phyloP scores from a whole-genome alignment of 164 flowering plant species.

The Vitis riparia region DNA sequence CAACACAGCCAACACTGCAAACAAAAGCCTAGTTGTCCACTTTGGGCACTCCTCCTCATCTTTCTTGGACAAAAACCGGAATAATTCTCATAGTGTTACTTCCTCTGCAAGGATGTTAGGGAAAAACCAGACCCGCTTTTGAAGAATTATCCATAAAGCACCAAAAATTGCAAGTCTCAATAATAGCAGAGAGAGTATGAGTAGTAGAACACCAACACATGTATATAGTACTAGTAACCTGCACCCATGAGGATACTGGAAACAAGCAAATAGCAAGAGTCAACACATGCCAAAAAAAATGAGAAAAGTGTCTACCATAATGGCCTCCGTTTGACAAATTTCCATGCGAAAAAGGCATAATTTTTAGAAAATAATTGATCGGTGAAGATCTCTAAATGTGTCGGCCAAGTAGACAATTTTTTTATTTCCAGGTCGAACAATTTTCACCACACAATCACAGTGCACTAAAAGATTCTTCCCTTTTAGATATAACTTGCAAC shows the following conservation, averaged over 20 bases:
- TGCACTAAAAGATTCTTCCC: conserved; percentile 23
- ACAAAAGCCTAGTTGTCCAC: conserved; percentile 80
- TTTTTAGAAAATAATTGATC: conserved; percentile 88
- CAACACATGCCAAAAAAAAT: conserved; percentile 84
- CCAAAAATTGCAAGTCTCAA: conserved; percentile 80
- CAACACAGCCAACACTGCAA: conserved; percentile 59
- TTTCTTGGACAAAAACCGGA: conserved; percentile 94
- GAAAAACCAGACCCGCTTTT: conserved; percentile 92
- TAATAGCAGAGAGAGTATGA: conserved; percentile 62
- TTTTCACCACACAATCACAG: too few species aligned
- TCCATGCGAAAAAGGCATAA: conserved; percentile 98
- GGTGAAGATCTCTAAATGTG: too few species aligned
- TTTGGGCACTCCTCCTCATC: conserved; percentile 93
- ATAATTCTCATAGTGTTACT: conserved; percentile 85
- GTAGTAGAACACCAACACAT: conserved; percentile 82
- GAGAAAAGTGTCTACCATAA: conserved; percentile 97
- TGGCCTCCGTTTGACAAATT: conserved; percentile 78
- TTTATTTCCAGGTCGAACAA: too few species aligned
- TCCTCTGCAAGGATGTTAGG: conserved; percentile 99
- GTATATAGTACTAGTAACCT: conserved; percentile 81
- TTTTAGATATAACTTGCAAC: conserved; percentile 88
- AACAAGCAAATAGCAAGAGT: conserved; percentile 26
- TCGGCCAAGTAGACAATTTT: too few species aligned
- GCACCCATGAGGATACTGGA: conserved; percentile 91
- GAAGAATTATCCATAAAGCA: conserved; percentile 65